Conservation (phyloP, 257 asterid genomes). For the Osmanthus fragrans region DNA sequence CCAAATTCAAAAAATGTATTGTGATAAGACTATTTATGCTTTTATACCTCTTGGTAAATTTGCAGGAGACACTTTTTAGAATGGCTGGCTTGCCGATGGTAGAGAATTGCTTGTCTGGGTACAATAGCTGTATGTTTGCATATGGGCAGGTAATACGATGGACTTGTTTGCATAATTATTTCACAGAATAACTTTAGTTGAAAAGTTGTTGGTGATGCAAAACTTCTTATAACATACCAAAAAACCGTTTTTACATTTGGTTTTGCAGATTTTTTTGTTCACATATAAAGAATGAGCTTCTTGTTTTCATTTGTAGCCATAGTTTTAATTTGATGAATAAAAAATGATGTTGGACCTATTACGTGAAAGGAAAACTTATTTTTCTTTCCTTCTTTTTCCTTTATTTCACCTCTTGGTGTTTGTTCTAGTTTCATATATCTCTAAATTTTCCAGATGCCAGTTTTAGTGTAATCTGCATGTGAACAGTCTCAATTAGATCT, state of each 20-base stretch:
- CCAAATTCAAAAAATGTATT: conserved; percentile 11
- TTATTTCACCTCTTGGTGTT: neutral
- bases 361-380: neutral
- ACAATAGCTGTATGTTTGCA: conserved; percentile 98
- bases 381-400: neutral
- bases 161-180: neutral
- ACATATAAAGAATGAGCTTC: neutral
- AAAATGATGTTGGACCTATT: neutral
- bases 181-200: neutral
- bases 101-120: conserved; percentile 95
- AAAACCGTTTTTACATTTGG: neutral
- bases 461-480: conserved; percentile 3
- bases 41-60: conserved; percentile 8
- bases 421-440: neutral
- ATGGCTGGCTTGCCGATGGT: conserved; percentile 98
- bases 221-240: neutral
- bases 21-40: conserved; percentile 21
- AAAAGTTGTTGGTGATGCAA: neutral
- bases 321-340: neutral
- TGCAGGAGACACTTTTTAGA: conserved; percentile 90
- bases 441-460: conserved; percentile 5
- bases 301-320: neutral
- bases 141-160: conserved; percentile 80
- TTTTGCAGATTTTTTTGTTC: neutral
- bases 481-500: neutral